phyloP scores from a whole-genome alignment of 805 yeast species.

The Hanseniaspora nectarophila region DNA sequence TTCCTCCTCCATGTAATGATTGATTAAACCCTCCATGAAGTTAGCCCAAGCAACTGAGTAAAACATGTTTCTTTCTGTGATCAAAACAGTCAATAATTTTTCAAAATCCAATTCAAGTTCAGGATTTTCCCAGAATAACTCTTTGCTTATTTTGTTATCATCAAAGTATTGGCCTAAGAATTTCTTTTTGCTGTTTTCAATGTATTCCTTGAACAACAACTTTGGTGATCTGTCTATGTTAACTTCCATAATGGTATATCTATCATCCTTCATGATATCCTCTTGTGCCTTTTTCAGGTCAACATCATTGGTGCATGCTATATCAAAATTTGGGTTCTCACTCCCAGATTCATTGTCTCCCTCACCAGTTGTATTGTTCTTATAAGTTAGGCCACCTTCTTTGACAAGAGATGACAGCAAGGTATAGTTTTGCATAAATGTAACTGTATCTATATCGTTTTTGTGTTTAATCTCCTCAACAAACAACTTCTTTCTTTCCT shows the following conservation, averaged over 20 bases:
- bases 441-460: neutral
- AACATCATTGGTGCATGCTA: neutral
- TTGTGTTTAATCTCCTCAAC: neutral
- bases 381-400: conserved; percentile 10
- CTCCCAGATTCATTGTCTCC: neutral
- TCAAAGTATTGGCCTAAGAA: conserved; percentile 10
- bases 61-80: conserved; percentile 28
- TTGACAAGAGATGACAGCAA: conserved; percentile 4
- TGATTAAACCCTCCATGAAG: conserved; percentile 30
- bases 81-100: conserved; percentile 17
- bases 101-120: conserved; percentile 19
- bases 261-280: neutral
- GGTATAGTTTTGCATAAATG: conserved; percentile 4
- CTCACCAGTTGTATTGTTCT: neutral
- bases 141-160: neutral
- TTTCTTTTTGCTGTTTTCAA: neutral
- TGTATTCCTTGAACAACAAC: neutral
- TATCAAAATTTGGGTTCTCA: neutral
- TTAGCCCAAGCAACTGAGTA: conserved; percentile 31
- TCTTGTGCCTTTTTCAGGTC: neutral
- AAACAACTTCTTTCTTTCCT: neutral
- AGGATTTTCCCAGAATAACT: conserved; percentile 4
- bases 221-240: neutral
- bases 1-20: conserved; percentile 28
- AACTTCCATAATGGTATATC: neutral